Evolutionary conservation across 805 yeast genomes (phyloP).

Genomic region (Spathaspora girioi): DNA sequence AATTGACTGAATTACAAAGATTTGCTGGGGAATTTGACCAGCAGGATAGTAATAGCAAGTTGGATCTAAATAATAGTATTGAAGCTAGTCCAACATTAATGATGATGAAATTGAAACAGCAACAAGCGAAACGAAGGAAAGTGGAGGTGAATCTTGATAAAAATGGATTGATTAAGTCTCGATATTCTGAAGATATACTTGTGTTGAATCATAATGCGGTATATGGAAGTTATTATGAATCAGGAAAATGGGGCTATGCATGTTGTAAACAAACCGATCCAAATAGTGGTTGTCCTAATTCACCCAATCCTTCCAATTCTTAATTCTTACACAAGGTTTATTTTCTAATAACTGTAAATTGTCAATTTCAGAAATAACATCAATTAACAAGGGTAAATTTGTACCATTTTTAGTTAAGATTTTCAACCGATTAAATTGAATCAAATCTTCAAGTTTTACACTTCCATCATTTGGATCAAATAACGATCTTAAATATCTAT

Average conservation of each 20-base stretch:
- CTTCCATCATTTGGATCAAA: conserved; percentile 14
- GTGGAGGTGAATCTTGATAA: conserved; percentile 10
- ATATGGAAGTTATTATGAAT: conserved; percentile 17
- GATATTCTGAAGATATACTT: conserved; percentile 9
- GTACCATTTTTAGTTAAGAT: conserved; percentile 12
- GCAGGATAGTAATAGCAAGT: conserved; percentile 2
- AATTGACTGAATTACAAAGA: conserved; percentile 22
- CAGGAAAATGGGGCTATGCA: conserved; percentile 20
- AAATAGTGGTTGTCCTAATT: conserved; percentile 7
- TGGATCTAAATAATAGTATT: conserved; percentile 21
- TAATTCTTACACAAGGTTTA: conserved; percentile 10
- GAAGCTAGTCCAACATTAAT: conserved; percentile 38
- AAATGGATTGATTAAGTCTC: conserved; percentile 13
- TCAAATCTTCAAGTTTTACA: conserved; percentile 12
- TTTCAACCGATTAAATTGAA: conserved; percentile 15
- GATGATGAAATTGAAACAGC: conserved; percentile 23
- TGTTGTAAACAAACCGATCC: conserved; percentile 14
- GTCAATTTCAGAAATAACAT: conserved; percentile 9
- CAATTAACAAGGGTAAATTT: conserved; percentile 8
- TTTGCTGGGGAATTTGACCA: conserved; percentile 32
- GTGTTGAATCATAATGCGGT: conserved; percentile 10
- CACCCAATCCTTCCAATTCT: conserved; percentile 17
- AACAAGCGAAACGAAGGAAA: conserved; percentile 13
- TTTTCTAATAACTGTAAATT: conserved; percentile 12
- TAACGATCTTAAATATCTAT: conserved; percentile 15